These are phyloP conservation scores for Aspergillus persii DNA, from an alignment of 2,329 filamentous ascomycete species.

Conservation along the genomic window DNA sequence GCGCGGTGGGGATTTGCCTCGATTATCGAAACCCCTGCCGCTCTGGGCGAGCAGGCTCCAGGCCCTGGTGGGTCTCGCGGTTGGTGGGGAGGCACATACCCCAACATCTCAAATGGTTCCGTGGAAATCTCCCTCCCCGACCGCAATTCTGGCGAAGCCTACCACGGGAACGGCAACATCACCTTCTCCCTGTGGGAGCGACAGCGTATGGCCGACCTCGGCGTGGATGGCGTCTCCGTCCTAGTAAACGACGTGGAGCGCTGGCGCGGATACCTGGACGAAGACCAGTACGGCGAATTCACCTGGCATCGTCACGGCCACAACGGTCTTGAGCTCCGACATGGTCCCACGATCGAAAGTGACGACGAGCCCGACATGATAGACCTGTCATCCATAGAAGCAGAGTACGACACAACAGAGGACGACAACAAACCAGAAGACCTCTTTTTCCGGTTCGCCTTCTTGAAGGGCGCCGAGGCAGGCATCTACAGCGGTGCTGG, in stretches of 20 bases:
- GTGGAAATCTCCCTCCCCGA: conserved; percentile 46
- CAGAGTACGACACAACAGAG: conserved; percentile 17
- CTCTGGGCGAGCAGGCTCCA: conserved; percentile 56
- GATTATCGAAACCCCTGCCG: conserved; percentile 76
- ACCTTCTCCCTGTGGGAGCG: conserved; percentile 45
- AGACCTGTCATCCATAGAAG: conserved; percentile 4
- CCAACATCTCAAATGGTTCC: conserved; percentile 54
- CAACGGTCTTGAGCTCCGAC: conserved; percentile 36
- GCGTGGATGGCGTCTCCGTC: conserved; percentile 57
- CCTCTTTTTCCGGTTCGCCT: conserved; percentile 49
- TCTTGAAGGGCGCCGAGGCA: conserved; percentile 41
- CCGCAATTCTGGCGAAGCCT: conserved; percentile 24
- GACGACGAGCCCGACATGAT: conserved; percentile 12
- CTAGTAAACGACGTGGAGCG: conserved; percentile 64
- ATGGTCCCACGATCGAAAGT: conserved; percentile 24
- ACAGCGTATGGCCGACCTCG: conserved; percentile 38
- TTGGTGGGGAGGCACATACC: conserved; percentile 43
- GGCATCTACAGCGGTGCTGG: conserved; percentile 40
- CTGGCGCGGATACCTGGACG: conserved; percentile 56
- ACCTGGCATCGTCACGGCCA: conserved; percentile 49
- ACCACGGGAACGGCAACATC: conserved; percentile 45
- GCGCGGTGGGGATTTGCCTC: conserved; percentile 92
- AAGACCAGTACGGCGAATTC: conserved; percentile 47
- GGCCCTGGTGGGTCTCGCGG: conserved; percentile 44
- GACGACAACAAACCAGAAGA: conserved; percentile 36